These are phyloP conservation scores for Cladophialophora exuberans DNA, from an alignment of 2,329 filamentous ascomycete genomes.

Conservation along the genomic window DNA sequence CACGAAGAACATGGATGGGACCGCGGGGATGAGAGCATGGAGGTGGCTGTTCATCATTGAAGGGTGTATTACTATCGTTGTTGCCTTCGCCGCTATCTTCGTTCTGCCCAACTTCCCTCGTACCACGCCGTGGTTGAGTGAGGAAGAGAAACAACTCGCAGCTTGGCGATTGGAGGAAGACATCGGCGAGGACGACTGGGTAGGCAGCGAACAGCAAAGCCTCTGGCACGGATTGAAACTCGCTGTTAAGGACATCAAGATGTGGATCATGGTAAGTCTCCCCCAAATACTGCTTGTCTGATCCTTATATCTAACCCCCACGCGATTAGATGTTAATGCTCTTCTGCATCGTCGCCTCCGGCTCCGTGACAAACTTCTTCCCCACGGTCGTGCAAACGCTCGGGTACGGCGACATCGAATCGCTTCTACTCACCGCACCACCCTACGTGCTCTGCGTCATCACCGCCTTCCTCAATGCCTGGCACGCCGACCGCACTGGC, in stretches of 20 bases:
- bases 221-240: conserved; percentile 48
- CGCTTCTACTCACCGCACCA: conserved; percentile 51
- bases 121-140: conserved; percentile 62
- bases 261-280: conserved; percentile 57
- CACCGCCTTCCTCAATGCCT: conserved; percentile 64
- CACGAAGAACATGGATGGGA: conserved; percentile 62
- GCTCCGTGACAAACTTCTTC: conserved; percentile 69
- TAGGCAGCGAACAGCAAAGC: conserved; percentile 56
- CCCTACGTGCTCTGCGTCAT: conserved; percentile 58
- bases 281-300: neutral
- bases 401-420: conserved; percentile 64
- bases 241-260: conserved; percentile 63
- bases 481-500: conserved; percentile 63
- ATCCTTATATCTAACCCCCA: neutral
- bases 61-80: conserved; percentile 51
- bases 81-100: conserved; percentile 45
- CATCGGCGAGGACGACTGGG: conserved; percentile 67
- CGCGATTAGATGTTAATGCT: conserved; percentile 54
- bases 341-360: conserved; percentile 51
- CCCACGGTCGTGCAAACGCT: conserved; percentile 71
- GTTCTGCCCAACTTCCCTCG: conserved; percentile 70
- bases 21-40: conserved; percentile 58
- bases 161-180: conserved; percentile 66
- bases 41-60: conserved; percentile 65
- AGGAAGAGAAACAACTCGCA: conserved; percentile 61